Evolutionary conservation across 805 yeast species (phyloP).

Genomic region (Brettanomyces sp.): DNA sequence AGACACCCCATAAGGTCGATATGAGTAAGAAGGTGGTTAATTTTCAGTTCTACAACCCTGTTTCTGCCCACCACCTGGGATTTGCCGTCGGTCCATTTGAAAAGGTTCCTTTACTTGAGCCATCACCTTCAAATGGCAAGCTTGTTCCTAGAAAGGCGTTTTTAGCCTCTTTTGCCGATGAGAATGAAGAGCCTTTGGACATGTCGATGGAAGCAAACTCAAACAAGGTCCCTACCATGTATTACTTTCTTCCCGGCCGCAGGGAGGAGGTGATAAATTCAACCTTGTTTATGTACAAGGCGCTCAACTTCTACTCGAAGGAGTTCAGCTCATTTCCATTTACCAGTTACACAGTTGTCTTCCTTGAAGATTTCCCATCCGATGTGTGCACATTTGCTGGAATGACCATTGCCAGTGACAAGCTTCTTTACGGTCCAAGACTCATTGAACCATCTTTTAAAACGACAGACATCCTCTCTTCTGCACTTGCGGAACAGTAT

Average conservation of each 20-base stretch:
- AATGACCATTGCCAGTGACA: slow-evolving; percentile 49
- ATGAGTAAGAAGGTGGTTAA: slow-evolving; percentile 64
- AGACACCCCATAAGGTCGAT: slow-evolving; percentile 69
- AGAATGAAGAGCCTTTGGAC: slow-evolving; percentile 17
- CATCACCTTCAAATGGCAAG: slow-evolving; percentile 24
- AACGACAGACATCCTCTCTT: slow-evolving; percentile 58
- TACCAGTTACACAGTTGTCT: slow-evolving; percentile 67
- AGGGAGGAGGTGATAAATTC: slow-evolving; percentile 55
- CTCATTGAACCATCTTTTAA: slow-evolving; percentile 71
- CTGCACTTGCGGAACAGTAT: slow-evolving; percentile 82
- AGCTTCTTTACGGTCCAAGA: slow-evolving; percentile 60
- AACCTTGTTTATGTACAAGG: slow-evolving; percentile 65
- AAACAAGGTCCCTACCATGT: slow-evolving; percentile 41
- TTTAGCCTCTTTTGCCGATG: slow-evolving; percentile 24
- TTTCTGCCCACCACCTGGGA: slow-evolving; percentile 89
- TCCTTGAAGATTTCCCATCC: slow-evolving; percentile 49
- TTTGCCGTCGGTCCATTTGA: slow-evolving; percentile 91
- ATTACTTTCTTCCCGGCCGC: slow-evolving; percentile 57
- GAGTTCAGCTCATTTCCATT: slow-evolving; percentile 94
- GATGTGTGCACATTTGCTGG: slow-evolving; percentile 66
- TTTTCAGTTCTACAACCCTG: slow-evolving; percentile 75
- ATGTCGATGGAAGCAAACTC: slow-evolving; percentile 8
- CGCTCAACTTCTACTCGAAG: slow-evolving; percentile 72
- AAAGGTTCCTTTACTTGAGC: slow-evolving; percentile 43
- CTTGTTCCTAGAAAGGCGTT: slow-evolving; percentile 19